These are phyloP conservation scores for Toxoplasma gondii DNA, from an alignment of 169 alveolate genomes.

Conservation along the genomic window DNA sequence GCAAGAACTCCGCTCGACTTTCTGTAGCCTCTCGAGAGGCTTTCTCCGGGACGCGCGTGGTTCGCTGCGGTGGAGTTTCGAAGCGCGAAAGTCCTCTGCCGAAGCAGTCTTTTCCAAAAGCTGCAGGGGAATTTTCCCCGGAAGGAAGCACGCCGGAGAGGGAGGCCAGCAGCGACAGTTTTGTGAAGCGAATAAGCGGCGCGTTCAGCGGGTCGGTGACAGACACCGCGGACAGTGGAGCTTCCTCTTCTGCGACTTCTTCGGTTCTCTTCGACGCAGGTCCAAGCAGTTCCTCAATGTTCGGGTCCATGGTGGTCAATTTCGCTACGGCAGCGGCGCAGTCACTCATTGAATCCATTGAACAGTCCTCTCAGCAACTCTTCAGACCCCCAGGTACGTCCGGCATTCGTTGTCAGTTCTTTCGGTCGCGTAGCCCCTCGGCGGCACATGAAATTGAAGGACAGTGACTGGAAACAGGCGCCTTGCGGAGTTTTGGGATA, in stretches of 20 bases:
- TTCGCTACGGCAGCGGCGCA: constrained; percentile 50
- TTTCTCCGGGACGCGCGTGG: background rate
- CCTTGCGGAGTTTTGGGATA: too few relatives aligned
- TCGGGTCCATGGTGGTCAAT: background rate
- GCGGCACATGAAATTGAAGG: too few relatives aligned
- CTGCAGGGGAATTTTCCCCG: background rate
- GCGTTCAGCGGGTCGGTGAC: background rate
- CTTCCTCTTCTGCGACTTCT: background rate
- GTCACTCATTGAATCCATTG: constrained; percentile 32
- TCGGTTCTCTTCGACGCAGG: constrained; percentile 1
- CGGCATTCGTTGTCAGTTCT: background rate
- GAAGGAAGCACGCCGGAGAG: background rate
- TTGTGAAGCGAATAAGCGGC: background rate
- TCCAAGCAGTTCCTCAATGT: background rate
- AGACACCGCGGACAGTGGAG: background rate
- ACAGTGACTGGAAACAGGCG: too few relatives aligned
- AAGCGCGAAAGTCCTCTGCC: background rate
- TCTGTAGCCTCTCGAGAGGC: background rate
- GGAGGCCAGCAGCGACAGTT: background rate
- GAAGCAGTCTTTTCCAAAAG: background rate
- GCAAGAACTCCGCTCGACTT: background rate
- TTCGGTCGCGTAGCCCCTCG: too few relatives aligned
- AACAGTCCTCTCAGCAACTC: constrained; percentile 54
- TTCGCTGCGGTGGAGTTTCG: background rate
- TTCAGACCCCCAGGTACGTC: constrained; percentile 50